A percentile compares a stretch with the other conserved stretches of the same genome.
These are phyloP conservation scores for Excoecaria agallocha DNA, from an alignment of 345 rosid genomes.

Conservation along the genomic window DNA sequence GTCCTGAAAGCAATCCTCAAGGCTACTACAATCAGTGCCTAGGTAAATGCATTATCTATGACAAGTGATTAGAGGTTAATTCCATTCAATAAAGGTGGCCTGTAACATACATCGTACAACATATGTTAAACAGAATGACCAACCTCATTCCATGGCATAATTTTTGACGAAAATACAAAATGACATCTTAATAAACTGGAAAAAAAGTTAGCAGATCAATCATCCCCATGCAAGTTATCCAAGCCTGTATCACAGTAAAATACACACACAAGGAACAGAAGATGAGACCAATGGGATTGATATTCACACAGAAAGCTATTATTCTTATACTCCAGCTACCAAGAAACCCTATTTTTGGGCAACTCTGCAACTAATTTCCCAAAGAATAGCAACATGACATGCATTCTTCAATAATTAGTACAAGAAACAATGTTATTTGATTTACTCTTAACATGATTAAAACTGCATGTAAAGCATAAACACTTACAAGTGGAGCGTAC, in stretches of 20 bases:
- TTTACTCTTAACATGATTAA: constrained; percentile 12
- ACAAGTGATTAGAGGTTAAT: no score
- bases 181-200: no score
- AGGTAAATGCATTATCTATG: neutral
- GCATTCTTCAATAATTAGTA: constrained; percentile 6
- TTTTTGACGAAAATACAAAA: neutral
- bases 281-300: no score
- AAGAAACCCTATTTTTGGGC: no score
- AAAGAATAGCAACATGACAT: no score
- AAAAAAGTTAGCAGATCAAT: no score
- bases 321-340: no score
- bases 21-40: neutral
- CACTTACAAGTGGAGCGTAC: constrained; percentile 94
- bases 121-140: neutral
- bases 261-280: no score
- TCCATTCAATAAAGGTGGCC: neutral
- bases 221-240: no score
- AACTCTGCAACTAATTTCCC: no score
- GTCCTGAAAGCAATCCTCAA: neutral
- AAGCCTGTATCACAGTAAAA: no score
- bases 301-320: no score
- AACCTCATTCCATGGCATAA: neutral
- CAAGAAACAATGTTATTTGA: neutral
- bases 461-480: constrained; percentile 1
- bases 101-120: neutral